Percentiles rank a stretch among this genome's conserved stretches.
phyloP scores from a whole-genome alignment of 495 filamentous ascomycete genomes.

The Tuber brumale region DNA sequence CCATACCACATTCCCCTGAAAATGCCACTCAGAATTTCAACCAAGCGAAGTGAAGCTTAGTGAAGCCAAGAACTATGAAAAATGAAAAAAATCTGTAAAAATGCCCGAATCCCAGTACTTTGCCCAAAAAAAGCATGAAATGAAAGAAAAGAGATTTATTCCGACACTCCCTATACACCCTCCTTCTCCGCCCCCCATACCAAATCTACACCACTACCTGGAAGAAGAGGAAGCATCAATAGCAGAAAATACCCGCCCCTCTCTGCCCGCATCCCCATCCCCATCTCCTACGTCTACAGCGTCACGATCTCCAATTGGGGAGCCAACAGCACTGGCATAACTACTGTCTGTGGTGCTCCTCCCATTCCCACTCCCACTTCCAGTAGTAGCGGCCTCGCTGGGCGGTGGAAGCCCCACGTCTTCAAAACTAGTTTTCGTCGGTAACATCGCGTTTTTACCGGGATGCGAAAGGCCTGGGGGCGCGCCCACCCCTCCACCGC shows the following conservation, averaged over 20 bases:
- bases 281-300: conserved; percentile 8
- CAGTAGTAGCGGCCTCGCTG: neutral
- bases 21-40: neutral
- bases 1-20: neutral
- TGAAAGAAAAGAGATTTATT: neutral
- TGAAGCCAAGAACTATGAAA: neutral
- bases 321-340: conserved; percentile 31
- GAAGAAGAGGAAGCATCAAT: neutral
- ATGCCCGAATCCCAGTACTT: neutral
- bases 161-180: neutral
- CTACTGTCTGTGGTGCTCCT: conserved; percentile 25
- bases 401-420: conserved; percentile 19
- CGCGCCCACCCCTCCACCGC: neutral
- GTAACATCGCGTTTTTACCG: conserved; percentile 35
- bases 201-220: neutral
- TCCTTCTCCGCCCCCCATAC: neutral
- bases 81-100: neutral
- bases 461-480: conserved; percentile 35
- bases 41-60: neutral
- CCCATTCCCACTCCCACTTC: neutral
- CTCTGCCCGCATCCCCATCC: conserved; percentile 1
- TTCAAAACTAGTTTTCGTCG: conserved; percentile 39
- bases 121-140: neutral
- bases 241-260: conserved; percentile 6
- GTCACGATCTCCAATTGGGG: conserved; percentile 19